These are phyloP conservation scores for Solanum corneliomulleri DNA, from an alignment of 257 asterid species.

Conservation along the genomic window DNA sequence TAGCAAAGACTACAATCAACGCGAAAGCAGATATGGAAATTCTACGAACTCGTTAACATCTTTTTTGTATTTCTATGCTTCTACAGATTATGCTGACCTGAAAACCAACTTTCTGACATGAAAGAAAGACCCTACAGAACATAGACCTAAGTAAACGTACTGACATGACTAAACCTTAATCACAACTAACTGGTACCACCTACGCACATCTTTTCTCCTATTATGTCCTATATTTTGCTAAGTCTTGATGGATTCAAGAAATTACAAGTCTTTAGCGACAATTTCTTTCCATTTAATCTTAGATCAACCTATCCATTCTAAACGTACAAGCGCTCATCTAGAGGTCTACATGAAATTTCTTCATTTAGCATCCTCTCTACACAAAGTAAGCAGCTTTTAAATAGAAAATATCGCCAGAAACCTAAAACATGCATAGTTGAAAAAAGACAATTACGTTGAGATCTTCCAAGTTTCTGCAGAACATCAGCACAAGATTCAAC, in stretches of 20 bases:
- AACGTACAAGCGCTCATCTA: background rate
- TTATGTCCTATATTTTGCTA: background rate
- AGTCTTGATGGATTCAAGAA: background rate
- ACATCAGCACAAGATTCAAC: constrained; percentile 35
- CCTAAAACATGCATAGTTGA: background rate
- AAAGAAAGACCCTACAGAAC: background rate
- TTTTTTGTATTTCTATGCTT: background rate
- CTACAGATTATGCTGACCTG: background rate
- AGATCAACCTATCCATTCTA: background rate
- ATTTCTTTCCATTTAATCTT: background rate
- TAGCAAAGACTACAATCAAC: background rate
- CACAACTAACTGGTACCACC: background rate
- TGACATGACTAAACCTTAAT: background rate
- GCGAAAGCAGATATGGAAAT: background rate
- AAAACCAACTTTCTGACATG: background rate
- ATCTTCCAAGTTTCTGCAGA: constrained; percentile 25
- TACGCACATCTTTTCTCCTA: background rate
- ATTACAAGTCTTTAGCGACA: background rate
- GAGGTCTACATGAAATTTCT: background rate
- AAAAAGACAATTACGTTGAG: constrained; percentile 22
- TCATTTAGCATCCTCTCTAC: background rate
- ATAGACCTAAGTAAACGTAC: background rate
- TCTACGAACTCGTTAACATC: background rate
- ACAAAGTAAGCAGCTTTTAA: background rate
- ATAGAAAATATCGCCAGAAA: background rate